Base-by-base conservation (phyloP, 768 basidiomycete species). In the Pleurotus giganteus region DNA sequence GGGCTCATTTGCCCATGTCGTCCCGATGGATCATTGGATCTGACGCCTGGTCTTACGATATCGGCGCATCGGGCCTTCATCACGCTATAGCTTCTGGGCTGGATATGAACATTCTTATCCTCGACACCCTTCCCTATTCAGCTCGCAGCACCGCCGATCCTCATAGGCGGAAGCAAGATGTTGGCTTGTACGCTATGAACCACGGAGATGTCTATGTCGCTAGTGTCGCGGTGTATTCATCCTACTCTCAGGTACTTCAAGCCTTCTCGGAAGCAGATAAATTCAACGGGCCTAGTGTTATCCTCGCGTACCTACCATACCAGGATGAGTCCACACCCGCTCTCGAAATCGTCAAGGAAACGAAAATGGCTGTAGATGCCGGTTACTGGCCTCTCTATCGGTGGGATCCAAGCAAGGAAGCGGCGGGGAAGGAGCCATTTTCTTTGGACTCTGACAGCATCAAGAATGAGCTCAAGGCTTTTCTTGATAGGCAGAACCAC, bases 301-400 rank as follows among this genome's bases (percentile, higher is more conserved):
- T 99, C 47, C 80, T 98, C 37, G 96, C 94, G 1, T 96, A 98
- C 70, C 84, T 98, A 13, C 97, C 97, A 1, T 95, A 96, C 72
- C 78, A 81, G 47, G 74, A 75, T 3, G 95, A 97, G 65, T 76
- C 84, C 54, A 74, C 85, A 0, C 78, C 87, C 0, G 92, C 95
- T 2, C 82, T 99, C 29, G 86, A 95, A 29, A 74, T 98, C n/a
- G 77, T 99, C 55, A 95, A 96, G 75, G 94, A 96, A 75, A 99
- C 95, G 23, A 99, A 98, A 68, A 81, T 94, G 47, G 96, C 96
- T 4, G 90, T 98, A 34, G 95, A 98, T 62, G 81, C 90, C 8
- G 96, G 96, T 2, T 96, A 95, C 72, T 98, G 97, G 97, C 96
- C 96, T 0, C 76, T 98, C 50, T 99, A 98, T 78, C 83, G 97